These are phyloP conservation scores for Calonectria naviculata DNA, from an alignment of 2,329 filamentous ascomycete genomes.

Conservation along the genomic window DNA sequence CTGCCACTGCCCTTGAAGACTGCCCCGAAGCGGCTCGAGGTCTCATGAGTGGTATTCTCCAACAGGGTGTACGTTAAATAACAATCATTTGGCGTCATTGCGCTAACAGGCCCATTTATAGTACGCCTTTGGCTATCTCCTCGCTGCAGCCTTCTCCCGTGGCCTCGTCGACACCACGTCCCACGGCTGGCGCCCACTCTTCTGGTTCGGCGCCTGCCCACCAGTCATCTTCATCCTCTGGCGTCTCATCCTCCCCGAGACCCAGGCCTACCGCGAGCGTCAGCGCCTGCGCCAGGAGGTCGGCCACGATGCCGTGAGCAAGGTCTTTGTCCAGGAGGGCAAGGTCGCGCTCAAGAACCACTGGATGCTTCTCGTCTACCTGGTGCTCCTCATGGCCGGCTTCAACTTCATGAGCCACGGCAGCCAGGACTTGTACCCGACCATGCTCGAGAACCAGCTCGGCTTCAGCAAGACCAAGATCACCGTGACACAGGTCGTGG, in stretches of 20 bases:
- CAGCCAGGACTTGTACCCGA: constrained; percentile 72
- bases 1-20: constrained; percentile 83
- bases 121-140: constrained; percentile 75
- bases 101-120: constrained; percentile 21
- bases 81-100: neutral
- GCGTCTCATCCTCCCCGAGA: constrained; percentile 83
- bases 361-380: constrained; percentile 83
- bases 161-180: constrained; percentile 80
- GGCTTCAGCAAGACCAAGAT: constrained; percentile 64
- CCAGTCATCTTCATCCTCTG: constrained; percentile 85
- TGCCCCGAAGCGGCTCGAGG: constrained; percentile 75
- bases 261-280: constrained; percentile 76
- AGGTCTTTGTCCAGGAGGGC: constrained; percentile 78
- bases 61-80: constrained; percentile 67
- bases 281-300: constrained; percentile 67
- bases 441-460: constrained; percentile 68
- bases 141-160: constrained; percentile 67
- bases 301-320: constrained; percentile 46
- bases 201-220: constrained; percentile 88
- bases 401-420: constrained; percentile 95
- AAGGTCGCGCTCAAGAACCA: constrained; percentile 82
- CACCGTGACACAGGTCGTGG: constrained; percentile 78
- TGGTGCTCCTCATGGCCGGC: constrained; percentile 88
- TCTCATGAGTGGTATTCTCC: constrained; percentile 79
- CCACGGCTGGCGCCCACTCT: constrained; percentile 86